Base-by-base conservation (phyloP, 1,284 basidiomycete species). In the Entoloma clypeatum region DNA sequence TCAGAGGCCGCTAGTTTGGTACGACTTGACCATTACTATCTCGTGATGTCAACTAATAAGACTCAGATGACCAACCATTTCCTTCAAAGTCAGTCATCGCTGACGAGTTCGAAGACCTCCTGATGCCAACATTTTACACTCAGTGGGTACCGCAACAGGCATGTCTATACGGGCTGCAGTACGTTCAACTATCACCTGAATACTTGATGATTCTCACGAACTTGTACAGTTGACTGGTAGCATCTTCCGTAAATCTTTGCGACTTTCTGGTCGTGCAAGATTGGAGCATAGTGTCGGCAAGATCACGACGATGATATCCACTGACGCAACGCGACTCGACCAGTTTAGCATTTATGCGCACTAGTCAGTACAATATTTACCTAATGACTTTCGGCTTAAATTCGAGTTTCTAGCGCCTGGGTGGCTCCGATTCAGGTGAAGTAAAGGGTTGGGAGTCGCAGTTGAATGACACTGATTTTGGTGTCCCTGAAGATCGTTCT, bases 171-270 rank as follows among this genome's bases (percentile, higher is more conserved):
- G 77, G 18, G 72, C 77, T 5, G 70, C 66, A 27, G 75, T 79
- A 54, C 23, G 69, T 26, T 10, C 23, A 16, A 38, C 2, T 2
- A 29, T 24, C 4, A 4, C 14, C 25, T 8, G 10, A 10, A 10
- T 26, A 8, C 16, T 26, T 7, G 23, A 14, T 35, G 32, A 16
- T 24, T 32, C 5, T 24, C 33, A 45, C 31, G 16, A 31, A 35
- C 32, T n/a, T n/a, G n/a, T n/a, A 36, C 35, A 78, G 74, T 46
- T 86, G 35, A 83, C 86, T 48, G 77, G 82, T 3, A 65, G 70
- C 32, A 77, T 90, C 41, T 86, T 86, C 59, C 72, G 80, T 18
- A 86, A 87, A 55, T 79, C 83, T 1, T 65, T 88, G 18, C 74
- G 79, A 16, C 67, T 91, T 5, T 83, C 79, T 22, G 80, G 79